Percentiles rank a stretch among this genome's conserved stretches.
Conservation (phyloP, 148 eudicot species). For the Rheum nobile region DNA sequence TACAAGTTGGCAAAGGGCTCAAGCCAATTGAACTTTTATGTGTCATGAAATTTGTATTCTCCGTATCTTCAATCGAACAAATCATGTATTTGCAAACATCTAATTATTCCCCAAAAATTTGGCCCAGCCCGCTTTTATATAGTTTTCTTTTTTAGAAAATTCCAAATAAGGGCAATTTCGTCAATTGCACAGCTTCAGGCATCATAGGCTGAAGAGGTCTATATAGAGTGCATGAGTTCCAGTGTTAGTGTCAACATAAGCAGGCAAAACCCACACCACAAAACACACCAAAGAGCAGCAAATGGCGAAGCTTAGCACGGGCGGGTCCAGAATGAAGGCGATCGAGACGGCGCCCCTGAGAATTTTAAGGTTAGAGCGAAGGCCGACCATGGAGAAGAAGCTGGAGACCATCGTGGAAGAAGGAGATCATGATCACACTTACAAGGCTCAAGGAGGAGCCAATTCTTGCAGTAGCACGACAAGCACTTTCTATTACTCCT, state of each 20-base stretch:
- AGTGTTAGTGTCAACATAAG: not conserved
- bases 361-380: conserved; percentile 2
- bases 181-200: not conserved
- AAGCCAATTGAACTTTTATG: not conserved
- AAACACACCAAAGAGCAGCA: not conserved
- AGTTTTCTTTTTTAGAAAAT: not conserved
- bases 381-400: conserved; percentile 10
- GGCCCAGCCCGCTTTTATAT: not conserved
- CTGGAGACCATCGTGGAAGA: conserved; percentile 6
- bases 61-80: not conserved
- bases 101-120: not conserved
- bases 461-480: not conserved
- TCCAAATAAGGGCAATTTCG: not conserved
- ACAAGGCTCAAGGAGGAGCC: not conserved
- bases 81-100: not conserved
- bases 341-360: not conserved
- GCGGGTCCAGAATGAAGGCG: not conserved
- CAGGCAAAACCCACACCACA: not conserved
- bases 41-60: not conserved
- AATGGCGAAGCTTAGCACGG: conserved; percentile 4
- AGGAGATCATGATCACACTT: conserved; percentile 4
- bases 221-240: not conserved
- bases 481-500: not conserved
- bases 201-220: not conserved
- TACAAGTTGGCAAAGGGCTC: not conserved